Conservation (phyloP, 352 stramenopile genomes). For the Globisporangium cederbergense region DNA sequence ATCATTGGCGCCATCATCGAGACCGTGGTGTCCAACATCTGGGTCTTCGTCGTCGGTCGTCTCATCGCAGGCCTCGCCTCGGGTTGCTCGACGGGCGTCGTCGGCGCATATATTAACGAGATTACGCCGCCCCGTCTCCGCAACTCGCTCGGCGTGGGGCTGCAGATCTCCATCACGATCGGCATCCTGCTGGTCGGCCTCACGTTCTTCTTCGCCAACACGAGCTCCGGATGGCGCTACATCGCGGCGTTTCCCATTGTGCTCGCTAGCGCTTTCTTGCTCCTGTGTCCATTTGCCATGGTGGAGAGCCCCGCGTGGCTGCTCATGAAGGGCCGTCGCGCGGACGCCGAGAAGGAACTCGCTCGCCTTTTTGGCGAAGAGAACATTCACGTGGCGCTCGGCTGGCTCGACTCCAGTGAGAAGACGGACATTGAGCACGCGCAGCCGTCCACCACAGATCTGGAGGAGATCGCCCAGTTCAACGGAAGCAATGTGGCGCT, state of each 20-base stretch:
- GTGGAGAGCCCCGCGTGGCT: slow-evolving; percentile 40
- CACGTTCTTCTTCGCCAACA: slow-evolving; percentile 60
- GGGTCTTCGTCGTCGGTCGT: slow-evolving; percentile 31
- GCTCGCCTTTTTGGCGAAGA: slow-evolving; percentile 29
- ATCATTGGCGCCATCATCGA: slow-evolving; percentile 34
- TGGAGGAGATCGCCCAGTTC: no score
- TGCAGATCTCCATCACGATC: slow-evolving; percentile 47
- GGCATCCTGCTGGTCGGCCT: slow-evolving; percentile 41
- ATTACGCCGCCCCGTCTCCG: slow-evolving; percentile 37
- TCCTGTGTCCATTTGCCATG: slow-evolving; percentile 25
- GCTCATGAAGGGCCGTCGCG: slow-evolving; percentile 25
- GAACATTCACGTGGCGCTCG: slow-evolving; percentile 26
- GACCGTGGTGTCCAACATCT: slow-evolving; percentile 24
- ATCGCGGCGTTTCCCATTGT: slow-evolving; percentile 35
- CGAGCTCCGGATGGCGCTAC: slow-evolving; percentile 38
- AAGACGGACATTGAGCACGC: slow-evolving; percentile 22
- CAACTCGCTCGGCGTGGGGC: slow-evolving; percentile 24
- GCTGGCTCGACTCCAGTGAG: slow-evolving; percentile 25
- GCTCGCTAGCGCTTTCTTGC: slow-evolving; percentile 26
- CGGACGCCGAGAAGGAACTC: slow-evolving; percentile 26
- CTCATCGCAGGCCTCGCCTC: slow-evolving; percentile 38
- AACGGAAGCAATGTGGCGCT: slow-evolving; percentile 9
- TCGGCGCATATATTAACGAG: slow-evolving; percentile 45
- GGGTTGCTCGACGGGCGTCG: slow-evolving; percentile 28
- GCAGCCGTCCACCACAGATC: background rate